Base-by-base conservation (phyloP, 1,284 basidiomycete genomes). In the Ganoderma multipileum region DNA sequence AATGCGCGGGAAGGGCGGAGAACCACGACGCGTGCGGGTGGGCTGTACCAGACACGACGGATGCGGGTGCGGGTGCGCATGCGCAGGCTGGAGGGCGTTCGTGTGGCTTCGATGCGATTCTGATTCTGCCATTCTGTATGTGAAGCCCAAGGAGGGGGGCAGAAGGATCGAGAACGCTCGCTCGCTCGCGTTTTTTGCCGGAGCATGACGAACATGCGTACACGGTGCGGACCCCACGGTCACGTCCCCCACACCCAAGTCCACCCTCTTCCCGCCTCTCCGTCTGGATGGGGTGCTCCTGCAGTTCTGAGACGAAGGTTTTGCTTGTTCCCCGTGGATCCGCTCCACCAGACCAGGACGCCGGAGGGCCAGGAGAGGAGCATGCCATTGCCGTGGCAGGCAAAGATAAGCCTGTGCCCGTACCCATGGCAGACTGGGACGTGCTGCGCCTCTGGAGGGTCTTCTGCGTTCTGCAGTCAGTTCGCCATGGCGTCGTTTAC, bases 161-260 rank as follows among this genome's bases (percentile, higher is more conserved):
- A 38, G 67, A 68, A 68, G 57, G 47, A 61, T 68, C 67, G 58
- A 50, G 67, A 68, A 68, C 30, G 50, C 57, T 58, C 62, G 66
- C 61, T 61, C 42, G 61, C 28, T 50, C 44, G 61, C 44, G 16
- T 50, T 36, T 7, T 50, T 50, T 7, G 30, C 61, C 44, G 44
- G 47, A 41, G 23, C 61, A 63, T 41, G 47, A 50, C 47, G 47
- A 55, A 64, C 67, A 68, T 50, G 63, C 67, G 67, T 54, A 42
- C 63, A 61, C 63, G 20, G 42, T 66, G 68, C 61, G 69, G 66
- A 33, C 68, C 65, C 67, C 68, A 68, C 68, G 69, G 69, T 72
- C 68, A 72, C 69, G 67, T 63, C 50, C 60, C 67, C 50, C 30
- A 8, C 28, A 11, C 8, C 14, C 30, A 55, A 50, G 28, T 30